These are phyloP conservation scores for Pyrenophora tritici-repentis DNA, from an alignment of 2,329 filamentous ascomycete species.

Conservation along the genomic window DNA sequence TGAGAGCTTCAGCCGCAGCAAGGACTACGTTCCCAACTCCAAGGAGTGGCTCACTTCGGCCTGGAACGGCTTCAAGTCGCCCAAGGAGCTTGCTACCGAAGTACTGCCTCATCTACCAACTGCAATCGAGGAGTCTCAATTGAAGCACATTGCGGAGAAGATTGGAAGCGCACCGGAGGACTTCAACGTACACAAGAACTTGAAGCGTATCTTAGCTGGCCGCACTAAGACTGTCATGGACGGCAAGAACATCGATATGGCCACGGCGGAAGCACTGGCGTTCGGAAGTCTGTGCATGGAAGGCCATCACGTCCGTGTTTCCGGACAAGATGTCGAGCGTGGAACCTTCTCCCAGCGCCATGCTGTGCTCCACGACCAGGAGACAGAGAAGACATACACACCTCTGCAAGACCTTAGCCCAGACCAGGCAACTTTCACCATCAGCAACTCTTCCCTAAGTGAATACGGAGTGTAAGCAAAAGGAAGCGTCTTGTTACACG, in stretches of 20 bases:
- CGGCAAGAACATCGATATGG: slow-evolving; percentile 95
- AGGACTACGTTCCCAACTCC: slow-evolving; percentile 93
- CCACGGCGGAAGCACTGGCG: slow-evolving; percentile 92
- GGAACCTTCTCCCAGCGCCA: slow-evolving; percentile 99
- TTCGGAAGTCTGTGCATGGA: slow-evolving; percentile 90
- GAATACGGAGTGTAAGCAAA: slow-evolving; percentile 66
- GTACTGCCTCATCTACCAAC: slow-evolving; percentile 91
- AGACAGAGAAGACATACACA: slow-evolving; percentile 89
- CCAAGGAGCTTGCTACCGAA: slow-evolving; percentile 94
- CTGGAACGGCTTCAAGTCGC: slow-evolving; percentile 99
- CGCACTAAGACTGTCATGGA: slow-evolving; percentile 91
- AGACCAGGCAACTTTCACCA: slow-evolving; percentile 93
- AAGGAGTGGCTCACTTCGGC: slow-evolving; percentile 99
- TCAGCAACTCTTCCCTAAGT: slow-evolving; percentile 89
- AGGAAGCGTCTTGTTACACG: background rate
- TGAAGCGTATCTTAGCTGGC: slow-evolving; percentile 91
- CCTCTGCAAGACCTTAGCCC: slow-evolving; percentile 87
- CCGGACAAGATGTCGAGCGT: slow-evolving; percentile 98
- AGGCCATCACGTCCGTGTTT: slow-evolving; percentile 96
- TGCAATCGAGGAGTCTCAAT: slow-evolving; percentile 70
- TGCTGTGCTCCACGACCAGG: slow-evolving; percentile 96
- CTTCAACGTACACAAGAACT: slow-evolving; percentile 90
- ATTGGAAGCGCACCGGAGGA: slow-evolving; percentile 80
- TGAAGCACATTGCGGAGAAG: slow-evolving; percentile 81
- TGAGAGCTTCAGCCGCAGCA: slow-evolving; percentile 95